Percentiles rank a stretch among this genome's conserved stretches.
Conservation (phyloP, 2,329 filamentous ascomycete species). For the Diaporthe citri region DNA sequence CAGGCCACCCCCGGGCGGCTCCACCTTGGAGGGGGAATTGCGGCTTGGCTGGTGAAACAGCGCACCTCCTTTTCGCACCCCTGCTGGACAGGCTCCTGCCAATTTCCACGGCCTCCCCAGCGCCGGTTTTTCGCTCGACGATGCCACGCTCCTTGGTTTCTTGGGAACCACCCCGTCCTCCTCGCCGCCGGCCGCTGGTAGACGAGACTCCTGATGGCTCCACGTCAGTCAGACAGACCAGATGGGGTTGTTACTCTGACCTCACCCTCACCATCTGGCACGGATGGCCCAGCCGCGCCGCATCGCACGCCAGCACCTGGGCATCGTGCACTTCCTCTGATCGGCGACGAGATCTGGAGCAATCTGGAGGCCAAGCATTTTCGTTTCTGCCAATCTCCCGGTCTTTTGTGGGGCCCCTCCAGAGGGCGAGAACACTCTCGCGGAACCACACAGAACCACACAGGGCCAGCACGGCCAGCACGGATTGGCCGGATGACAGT, state of each 20-base stretch:
- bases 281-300: neutral
- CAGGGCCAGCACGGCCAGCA: conserved; percentile 9
- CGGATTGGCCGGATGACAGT: conserved; percentile 28
- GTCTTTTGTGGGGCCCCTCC: conserved; percentile 10
- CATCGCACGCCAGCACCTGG: conserved; percentile 14
- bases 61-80: conserved; percentile 36
- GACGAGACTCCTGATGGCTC: neutral
- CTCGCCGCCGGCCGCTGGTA: neutral
- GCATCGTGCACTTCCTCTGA: conserved; percentile 10
- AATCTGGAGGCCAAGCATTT: conserved; percentile 32
- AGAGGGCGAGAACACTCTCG: conserved; percentile 17
- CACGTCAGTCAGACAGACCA: neutral
- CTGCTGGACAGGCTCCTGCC: conserved; percentile 30
- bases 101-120: conserved; percentile 29
- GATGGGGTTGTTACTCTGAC: neutral
- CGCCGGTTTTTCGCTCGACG: conserved; percentile 13
- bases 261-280: neutral
- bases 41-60: conserved; percentile 38
- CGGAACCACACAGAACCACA: conserved; percentile 10
- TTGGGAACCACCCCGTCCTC: neutral
- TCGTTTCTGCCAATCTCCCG: conserved; percentile 37
- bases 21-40: conserved; percentile 26
- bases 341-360: conserved; percentile 27
- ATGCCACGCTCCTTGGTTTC: conserved; percentile 26
- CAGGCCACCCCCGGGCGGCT: conserved; percentile 1